Conservation (phyloP, 2,329 filamentous ascomycete species). For the Clathrospora elynae region DNA sequence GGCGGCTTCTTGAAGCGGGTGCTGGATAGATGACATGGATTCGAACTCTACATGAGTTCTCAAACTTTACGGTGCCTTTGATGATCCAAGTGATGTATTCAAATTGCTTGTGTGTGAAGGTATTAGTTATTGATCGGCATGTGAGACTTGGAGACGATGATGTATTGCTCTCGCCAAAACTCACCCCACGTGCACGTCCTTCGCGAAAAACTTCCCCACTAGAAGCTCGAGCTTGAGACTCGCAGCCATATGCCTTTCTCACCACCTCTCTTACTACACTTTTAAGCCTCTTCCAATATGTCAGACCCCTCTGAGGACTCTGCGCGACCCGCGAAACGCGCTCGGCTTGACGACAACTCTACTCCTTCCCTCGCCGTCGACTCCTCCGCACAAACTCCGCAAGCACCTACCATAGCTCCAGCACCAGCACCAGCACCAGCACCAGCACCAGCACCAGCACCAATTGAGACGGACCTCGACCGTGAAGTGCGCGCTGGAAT, state of each 20-base stretch:
- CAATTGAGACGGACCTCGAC: conserved; percentile 39
- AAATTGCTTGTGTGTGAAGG: no score
- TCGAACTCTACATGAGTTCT: conserved; percentile 7
- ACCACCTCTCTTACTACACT: conserved; percentile 5
- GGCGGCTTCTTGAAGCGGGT: no score
- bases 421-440: conserved; percentile 16
- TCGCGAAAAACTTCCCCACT: conserved; percentile 39
- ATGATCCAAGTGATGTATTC: no score
- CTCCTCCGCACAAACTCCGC: conserved; percentile 5
- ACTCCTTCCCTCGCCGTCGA: conserved; percentile 13
- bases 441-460: conserved; percentile 12
- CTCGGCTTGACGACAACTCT: conserved; percentile 35
- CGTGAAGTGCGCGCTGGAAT: conserved; percentile 62
- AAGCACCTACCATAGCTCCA: conserved; percentile 10
- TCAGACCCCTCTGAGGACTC: conserved; percentile 20
- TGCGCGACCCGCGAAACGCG: conserved; percentile 41
- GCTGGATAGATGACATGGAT: conserved; percentile 8
- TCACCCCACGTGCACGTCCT: conserved; percentile 19
- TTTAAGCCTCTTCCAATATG: conserved; percentile 13
- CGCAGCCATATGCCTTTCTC: background rate
- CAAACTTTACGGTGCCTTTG: no score
- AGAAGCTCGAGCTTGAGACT: conserved; percentile 13
- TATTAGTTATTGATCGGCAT: no score
- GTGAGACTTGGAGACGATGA: background rate
- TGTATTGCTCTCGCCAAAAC: conserved; percentile 13